Conservation (phyloP, 495 filamentous ascomycete species). For the Hamigera avellanea region DNA sequence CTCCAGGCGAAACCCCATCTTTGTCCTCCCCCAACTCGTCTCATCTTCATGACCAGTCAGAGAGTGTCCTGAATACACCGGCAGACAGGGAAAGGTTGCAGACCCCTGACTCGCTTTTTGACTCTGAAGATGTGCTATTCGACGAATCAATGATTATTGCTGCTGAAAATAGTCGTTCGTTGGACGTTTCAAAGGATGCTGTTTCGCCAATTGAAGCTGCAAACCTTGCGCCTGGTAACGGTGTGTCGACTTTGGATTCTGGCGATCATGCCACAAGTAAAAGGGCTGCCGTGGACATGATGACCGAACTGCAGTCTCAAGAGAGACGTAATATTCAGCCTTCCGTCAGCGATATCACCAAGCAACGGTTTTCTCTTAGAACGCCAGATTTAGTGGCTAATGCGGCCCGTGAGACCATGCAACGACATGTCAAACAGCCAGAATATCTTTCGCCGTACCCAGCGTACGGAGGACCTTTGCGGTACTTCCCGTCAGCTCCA, state of each 20-base stretch:
- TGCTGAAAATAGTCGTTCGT: background rate
- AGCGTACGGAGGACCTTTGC: conserved; percentile 11
- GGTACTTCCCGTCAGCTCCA: conserved; percentile 16
- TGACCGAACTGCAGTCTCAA: background rate
- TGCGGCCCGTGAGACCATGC: conserved; percentile 10
- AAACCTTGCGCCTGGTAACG: background rate
- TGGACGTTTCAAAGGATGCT: background rate
- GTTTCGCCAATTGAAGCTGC: background rate
- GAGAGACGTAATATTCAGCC: background rate
- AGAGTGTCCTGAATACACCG: conserved; percentile 9
- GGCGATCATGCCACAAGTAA: background rate
- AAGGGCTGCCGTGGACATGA: no score
- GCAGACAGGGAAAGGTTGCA: conserved; percentile 5
- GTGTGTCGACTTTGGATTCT: background rate
- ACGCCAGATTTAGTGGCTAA: conserved; percentile 8
- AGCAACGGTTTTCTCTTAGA: conserved; percentile 11
- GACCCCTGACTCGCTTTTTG: conserved; percentile 11
- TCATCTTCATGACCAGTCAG: conserved; percentile 4
- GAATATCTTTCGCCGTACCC: conserved; percentile 18
- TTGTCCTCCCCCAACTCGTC: conserved; percentile 12
- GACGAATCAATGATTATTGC: conserved; percentile 7
- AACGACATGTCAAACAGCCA: conserved; percentile 4
- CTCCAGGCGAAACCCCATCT: conserved; percentile 12
- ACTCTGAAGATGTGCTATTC: conserved; percentile 11
- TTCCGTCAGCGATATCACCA: conserved; percentile 10